Conservation (phyloP, 2,329 filamentous ascomycete genomes). For the Aspergillus nomiae region DNA sequence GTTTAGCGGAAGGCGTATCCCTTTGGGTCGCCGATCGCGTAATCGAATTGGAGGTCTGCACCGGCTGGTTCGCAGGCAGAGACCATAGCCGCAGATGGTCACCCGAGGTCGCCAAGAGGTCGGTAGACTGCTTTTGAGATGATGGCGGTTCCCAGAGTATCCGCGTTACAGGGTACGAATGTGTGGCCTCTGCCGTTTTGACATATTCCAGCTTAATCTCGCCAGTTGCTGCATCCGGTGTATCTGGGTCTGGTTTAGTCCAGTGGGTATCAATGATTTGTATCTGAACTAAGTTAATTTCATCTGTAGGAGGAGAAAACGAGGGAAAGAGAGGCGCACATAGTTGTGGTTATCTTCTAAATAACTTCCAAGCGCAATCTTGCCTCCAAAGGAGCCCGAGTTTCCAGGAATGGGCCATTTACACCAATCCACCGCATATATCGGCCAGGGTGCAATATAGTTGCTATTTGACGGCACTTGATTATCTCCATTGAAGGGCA, state of each 20-base stretch:
- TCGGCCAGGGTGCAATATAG: constrained; percentile 89
- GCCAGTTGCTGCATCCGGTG: constrained; percentile 70
- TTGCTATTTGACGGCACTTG: constrained; percentile 76
- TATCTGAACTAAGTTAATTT: constrained; percentile 61
- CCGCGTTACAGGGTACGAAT: constrained; percentile 94
- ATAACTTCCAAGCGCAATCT: constrained; percentile 93
- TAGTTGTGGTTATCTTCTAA: constrained; percentile 98
- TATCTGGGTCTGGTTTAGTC: constrained; percentile 67
- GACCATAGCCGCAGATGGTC: constrained; percentile 95
- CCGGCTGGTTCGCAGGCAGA: constrained; percentile 67
- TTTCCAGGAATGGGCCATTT: constrained; percentile 82
- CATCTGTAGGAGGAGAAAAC: constrained; percentile 8
- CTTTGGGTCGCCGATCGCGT: constrained; percentile 65
- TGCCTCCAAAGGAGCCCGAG: constrained; percentile 70
- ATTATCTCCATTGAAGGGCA: constrained; percentile 67
- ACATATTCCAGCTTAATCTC: constrained; percentile 73
- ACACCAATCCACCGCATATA: constrained; percentile 98
- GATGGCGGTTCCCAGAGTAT: constrained; percentile 96
- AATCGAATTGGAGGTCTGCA: constrained; percentile 67
- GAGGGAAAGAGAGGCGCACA: constrained; percentile 55
- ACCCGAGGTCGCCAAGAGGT: constrained; percentile 90
- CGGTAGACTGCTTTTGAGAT: constrained; percentile 90
- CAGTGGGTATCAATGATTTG: constrained; percentile 94
- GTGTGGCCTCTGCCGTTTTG: constrained; percentile 92
- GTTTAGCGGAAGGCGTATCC: constrained; percentile 68